These are phyloP conservation scores for Labyrinthula sp. DNA, from an alignment of 352 stramenopile species.

Conservation along the genomic window DNA sequence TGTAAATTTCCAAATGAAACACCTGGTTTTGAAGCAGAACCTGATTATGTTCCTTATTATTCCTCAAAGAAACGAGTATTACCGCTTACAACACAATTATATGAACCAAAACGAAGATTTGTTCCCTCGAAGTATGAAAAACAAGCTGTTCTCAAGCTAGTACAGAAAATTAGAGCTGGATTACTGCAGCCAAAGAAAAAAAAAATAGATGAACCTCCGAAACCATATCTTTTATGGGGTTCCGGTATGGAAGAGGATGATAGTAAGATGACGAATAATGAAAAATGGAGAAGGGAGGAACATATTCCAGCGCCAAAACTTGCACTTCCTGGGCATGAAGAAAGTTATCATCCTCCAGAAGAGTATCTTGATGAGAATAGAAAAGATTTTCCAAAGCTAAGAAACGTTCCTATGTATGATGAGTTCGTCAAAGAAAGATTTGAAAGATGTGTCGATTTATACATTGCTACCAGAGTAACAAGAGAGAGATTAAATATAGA, in stretches of 20 bases:
- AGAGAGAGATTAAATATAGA: conserved; percentile 94
- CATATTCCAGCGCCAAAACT: conserved; percentile 93
- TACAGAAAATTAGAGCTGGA: conserved; percentile 35
- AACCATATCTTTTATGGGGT: conserved; percentile 72
- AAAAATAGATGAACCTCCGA: conserved; percentile 67
- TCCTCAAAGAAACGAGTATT: conserved; percentile 61
- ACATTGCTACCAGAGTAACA: conserved; percentile 76
- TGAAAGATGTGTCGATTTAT: conserved; percentile 96
- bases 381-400: conserved; percentile 84
- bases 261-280: conserved; percentile 42
- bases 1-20: conserved; percentile 64
- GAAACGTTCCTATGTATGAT: conserved; percentile 79
- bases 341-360: conserved; percentile 94
- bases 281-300: conserved; percentile 52
- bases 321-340: conserved; percentile 80
- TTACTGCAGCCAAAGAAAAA: conserved; percentile 23
- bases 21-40: conserved; percentile 68
- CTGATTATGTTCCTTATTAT: conserved; percentile 64
- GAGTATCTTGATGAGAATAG: conserved; percentile 92
- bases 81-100: conserved; percentile 55
- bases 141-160: conserved; percentile 38
- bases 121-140: conserved; percentile 35
- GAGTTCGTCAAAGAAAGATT: conserved; percentile 94
- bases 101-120: conserved; percentile 43
- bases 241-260: too few species aligned